Base-by-base conservation (phyloP, 345 rosid genomes). In the Linum usitatissimum region DNA sequence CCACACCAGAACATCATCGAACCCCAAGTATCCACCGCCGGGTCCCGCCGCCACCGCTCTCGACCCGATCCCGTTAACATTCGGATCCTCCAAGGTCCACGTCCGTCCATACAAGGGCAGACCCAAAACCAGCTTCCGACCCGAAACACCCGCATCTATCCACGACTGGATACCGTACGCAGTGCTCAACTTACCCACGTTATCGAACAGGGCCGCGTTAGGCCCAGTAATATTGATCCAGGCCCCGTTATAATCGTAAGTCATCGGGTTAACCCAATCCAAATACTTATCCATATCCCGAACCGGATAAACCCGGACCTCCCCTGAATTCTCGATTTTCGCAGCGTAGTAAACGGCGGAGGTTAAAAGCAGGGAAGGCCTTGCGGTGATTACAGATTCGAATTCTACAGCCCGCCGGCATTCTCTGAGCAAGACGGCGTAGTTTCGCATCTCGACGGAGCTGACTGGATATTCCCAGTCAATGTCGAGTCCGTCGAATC, bases 381-480 rank as follows among this genome's bases (percentile, higher is more conserved):
- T 70, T 5, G 62, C 54, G 0, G 61, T 53, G 0, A 34, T 18
- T 17, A 9, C 38, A 5, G 73, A 63, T 61, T 83, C 83, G 1
- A 9, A 7, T 4, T 49, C 57, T 5, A 83, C 34, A 9, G 76
- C 73, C 10, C 42, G 23, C 19, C 61, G 38, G 79, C 76, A 71
- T 42, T 80, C 71, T 20, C 48, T 49, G 1, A 56, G 15, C 20
- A 83, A 36, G 4, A 40, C 0, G 7, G 51, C 81, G 5, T 73
- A 67, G 30, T 69, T 58, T 1, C 42, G 21, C 81, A 73, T 76
- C 48, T 80, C 81, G 30, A 31, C 8, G 6, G 63, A 60, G 28
- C 69, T 59, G 10, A 57, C 66, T 0, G 83, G 83, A 30, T 30
- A 83, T 59, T 80, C 87, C 81, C 81, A 83, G 34, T 83, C 81